Evolutionary conservation across 768 basidiomycete species (phyloP), one percentile per base, ranked within the genome.

Genomic region (Tylopilus subfusipes): DNA sequence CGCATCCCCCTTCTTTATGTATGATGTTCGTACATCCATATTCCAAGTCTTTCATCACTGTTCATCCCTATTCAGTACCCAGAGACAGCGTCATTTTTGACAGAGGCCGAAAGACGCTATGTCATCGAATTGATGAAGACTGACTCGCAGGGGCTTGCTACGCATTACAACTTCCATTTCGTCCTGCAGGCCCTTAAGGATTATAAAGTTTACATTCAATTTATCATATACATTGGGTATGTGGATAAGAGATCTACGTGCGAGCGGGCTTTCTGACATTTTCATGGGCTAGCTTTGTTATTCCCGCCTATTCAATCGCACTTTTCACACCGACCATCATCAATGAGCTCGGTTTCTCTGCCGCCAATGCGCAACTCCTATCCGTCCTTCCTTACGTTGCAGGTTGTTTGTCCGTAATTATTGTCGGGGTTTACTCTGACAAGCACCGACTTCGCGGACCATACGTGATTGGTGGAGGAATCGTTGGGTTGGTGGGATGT

Each of bases 251-350:
- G 21, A 13, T 25, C 63, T 18, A 21, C 22, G 8, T 24, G 27
- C 8, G 12, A 29, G 22, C 7, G 19, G 22, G 42, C 14, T 40
- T 43, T 34, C 48, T 63, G 53, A 63, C 12, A 4, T 30, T 9
- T 29, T 2, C 25, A 27, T 30, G 42, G 7, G 9, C 61, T 60
- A 77, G 74, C 29, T 53, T 77, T 30, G 64, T 80, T 33, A 63
- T 79, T 30, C 76, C 81, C 9, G 68, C 72, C 24, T 81, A 78
- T 55, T 67, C 73, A 3, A 63, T 78, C 69, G 70, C 77, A 27
- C 68, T 81, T 13, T 81, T 80, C 62, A 72, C 73, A 6, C 78
- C 79, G 2, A 78, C 77, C 9, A 78, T 80, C 54, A 74, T 81
- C 30, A 63, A 71, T 22, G 67, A 76, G 46, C 72, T 81, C 8